Conservation (phyloP, 2,329 filamentous ascomycete genomes). For the Penicillium occitanis region DNA sequence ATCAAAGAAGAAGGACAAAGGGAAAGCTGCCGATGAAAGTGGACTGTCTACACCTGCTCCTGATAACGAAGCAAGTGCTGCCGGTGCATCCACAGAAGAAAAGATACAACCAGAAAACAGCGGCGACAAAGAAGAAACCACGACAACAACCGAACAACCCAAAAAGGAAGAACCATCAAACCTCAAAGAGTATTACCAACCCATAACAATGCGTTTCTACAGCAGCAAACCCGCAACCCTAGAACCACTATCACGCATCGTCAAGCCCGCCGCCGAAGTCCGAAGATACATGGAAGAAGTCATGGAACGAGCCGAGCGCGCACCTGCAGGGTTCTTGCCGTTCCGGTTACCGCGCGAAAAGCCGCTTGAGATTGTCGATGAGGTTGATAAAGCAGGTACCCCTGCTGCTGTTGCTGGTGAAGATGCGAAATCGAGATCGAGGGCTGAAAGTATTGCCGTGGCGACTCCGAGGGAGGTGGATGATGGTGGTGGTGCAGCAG, state of each 20-base stretch:
- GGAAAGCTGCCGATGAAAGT: slow-evolving; percentile 17
- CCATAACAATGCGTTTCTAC: slow-evolving; percentile 58
- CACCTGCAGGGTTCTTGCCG: slow-evolving; percentile 57
- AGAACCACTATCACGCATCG: slow-evolving; percentile 56
- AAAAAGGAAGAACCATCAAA: slow-evolving; percentile 24
- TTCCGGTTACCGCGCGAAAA: slow-evolving; percentile 53
- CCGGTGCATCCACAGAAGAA: slow-evolving; percentile 9
- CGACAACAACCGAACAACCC: slow-evolving; percentile 19
- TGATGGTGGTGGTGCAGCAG: slow-evolving; percentile 8
- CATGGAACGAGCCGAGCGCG: slow-evolving; percentile 58
- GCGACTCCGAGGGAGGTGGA: slow-evolving; percentile 6
- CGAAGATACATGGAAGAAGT: slow-evolving; percentile 57
- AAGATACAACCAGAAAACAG: slow-evolving; percentile 23
- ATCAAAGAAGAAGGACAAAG: slow-evolving; percentile 40
- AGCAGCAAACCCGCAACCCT: slow-evolving; percentile 54
- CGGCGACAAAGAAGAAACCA: slow-evolving; percentile 19
- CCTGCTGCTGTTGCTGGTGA: not conserved
- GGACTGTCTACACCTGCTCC: slow-evolving; percentile 25
- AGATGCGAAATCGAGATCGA: not conserved
- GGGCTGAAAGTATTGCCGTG: not conserved
- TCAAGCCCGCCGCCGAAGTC: slow-evolving; percentile 55
- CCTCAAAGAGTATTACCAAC: slow-evolving; percentile 51
- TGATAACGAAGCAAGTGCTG: slow-evolving; percentile 1
- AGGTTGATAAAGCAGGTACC: slow-evolving; percentile 28
- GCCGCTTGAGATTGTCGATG: slow-evolving; percentile 28